phyloP scores from a whole-genome alignment of 2,329 filamentous ascomycete species.

The Colletotrichum navitas region DNA sequence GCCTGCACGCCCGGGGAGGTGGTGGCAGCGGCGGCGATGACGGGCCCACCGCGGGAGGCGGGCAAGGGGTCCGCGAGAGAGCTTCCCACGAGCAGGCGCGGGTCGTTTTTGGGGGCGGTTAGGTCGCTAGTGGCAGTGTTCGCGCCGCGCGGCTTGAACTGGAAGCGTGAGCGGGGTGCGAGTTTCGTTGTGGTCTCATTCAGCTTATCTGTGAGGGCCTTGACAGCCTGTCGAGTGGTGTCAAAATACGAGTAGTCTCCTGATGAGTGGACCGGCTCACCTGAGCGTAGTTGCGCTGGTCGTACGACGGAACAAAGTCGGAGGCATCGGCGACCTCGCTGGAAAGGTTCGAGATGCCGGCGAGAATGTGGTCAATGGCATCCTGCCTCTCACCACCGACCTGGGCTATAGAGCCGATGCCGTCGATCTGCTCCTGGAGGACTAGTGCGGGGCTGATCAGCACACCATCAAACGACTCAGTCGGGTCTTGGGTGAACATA shows the following conservation, averaged over 20 bases:
- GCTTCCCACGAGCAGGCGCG: slow-evolving; percentile 52
- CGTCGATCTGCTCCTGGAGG: slow-evolving; percentile 63
- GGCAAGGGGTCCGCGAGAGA: slow-evolving; percentile 42
- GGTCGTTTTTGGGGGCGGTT: slow-evolving; percentile 58
- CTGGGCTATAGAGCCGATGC: slow-evolving; percentile 62
- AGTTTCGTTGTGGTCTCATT: slow-evolving; percentile 76
- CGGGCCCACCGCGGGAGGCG: slow-evolving; percentile 32
- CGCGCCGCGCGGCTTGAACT: slow-evolving; percentile 70
- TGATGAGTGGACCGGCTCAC: slow-evolving; percentile 56
- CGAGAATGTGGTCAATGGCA: slow-evolving; percentile 83
- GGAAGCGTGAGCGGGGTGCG: slow-evolving; percentile 83
- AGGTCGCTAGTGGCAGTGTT: slow-evolving; percentile 45
- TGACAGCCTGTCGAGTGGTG: slow-evolving; percentile 72
- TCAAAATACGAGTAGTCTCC: not conserved
- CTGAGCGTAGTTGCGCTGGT: slow-evolving; percentile 87
- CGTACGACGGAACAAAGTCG: slow-evolving; percentile 86
- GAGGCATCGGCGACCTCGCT: slow-evolving; percentile 88
- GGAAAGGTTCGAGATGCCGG: slow-evolving; percentile 83
- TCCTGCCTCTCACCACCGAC: slow-evolving; percentile 81
- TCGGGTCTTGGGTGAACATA: slow-evolving; percentile 54
- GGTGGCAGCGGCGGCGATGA: slow-evolving; percentile 31
- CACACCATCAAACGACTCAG: not conserved
- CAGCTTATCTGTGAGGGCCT: slow-evolving; percentile 82
- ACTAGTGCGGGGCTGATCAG: slow-evolving; percentile 59
- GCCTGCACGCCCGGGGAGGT: slow-evolving; percentile 42